phyloP scores from a whole-genome alignment of 495 filamentous ascomycete species.

The Penicillium waksmanii region DNA sequence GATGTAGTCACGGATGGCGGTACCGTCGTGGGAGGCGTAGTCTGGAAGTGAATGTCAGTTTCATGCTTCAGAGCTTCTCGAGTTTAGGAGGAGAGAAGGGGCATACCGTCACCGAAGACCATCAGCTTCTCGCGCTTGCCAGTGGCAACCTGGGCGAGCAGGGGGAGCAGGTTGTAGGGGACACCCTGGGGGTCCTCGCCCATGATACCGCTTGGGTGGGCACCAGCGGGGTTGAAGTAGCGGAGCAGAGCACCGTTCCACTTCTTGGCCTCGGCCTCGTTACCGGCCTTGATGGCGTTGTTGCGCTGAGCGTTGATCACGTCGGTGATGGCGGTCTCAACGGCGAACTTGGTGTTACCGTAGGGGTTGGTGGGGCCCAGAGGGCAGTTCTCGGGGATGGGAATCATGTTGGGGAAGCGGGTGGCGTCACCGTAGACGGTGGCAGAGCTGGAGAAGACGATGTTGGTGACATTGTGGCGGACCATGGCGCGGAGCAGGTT shows the following conservation, averaged over 20 bases:
- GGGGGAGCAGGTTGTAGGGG: conserved; percentile 92
- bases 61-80: not conserved
- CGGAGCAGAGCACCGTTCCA: conserved; percentile 94
- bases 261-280: conserved; percentile 64
- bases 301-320: conserved; percentile 85
- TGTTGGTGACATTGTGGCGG: conserved; percentile 87
- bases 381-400: conserved; percentile 95
- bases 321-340: conserved; percentile 90
- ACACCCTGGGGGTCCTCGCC: conserved; percentile 96
- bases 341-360: conserved; percentile 89
- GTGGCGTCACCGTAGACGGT: conserved; percentile 99
- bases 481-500: conserved; percentile 86
- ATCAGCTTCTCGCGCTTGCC: conserved; percentile 93
- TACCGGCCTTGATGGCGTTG: conserved; percentile 77
- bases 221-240: conserved; percentile 97
- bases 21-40: conserved; percentile 85
- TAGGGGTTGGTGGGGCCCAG: conserved; percentile 97
- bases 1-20: conserved; percentile 75
- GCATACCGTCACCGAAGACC: conserved; percentile 89
- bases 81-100: not conserved
- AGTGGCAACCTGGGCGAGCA: conserved; percentile 93
- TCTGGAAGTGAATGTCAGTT: conserved; percentile 55
- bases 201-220: conserved; percentile 96
- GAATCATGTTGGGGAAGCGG: conserved; percentile 95
- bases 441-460: conserved; percentile 96